These are phyloP conservation scores for Cronartium quercuum DNA, from an alignment of 1,284 basidiomycete genomes.

Conservation along the genomic window DNA sequence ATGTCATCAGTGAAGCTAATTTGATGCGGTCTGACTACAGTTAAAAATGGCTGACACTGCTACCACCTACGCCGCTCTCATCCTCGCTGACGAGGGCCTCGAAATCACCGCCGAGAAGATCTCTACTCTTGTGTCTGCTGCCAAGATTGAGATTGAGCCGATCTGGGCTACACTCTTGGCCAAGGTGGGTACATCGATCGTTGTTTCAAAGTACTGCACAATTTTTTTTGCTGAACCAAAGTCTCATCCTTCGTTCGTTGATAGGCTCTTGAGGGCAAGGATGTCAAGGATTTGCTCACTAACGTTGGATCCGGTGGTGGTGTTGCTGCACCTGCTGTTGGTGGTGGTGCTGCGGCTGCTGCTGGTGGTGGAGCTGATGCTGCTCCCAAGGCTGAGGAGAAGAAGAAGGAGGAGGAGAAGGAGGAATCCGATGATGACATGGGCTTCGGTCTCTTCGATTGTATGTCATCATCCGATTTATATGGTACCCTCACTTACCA, in stretches of 20 bases:
- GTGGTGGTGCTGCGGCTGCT: slow-evolving; percentile 55
- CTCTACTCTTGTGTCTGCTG: slow-evolving; percentile 70
- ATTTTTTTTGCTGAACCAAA: neutral
- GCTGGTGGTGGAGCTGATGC: slow-evolving; percentile 60
- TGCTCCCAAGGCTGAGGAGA: slow-evolving; percentile 62
- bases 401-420: slow-evolving; percentile 60
- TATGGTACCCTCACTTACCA: too few species aligned
- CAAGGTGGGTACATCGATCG: slow-evolving; percentile 54
- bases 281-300: slow-evolving; percentile 88
- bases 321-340: slow-evolving; percentile 57
- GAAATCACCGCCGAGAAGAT: slow-evolving; percentile 99
- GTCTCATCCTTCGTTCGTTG: neutral
- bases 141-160: slow-evolving; percentile 79
- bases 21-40: neutral
- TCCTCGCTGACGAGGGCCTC: slow-evolving; percentile 90
- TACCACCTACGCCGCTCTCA: slow-evolving; percentile 83
- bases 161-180: slow-evolving; percentile 97
- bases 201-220: neutral
- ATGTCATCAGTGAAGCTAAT: too few species aligned
- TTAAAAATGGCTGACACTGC: slow-evolving; percentile 60
- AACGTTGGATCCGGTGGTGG: slow-evolving; percentile 62
- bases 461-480: slow-evolving; percentile 51
- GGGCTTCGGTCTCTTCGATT: slow-evolving; percentile 78
- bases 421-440: slow-evolving; percentile 48
- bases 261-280: slow-evolving; percentile 85